Evolutionary conservation across 2,329 filamentous ascomycete genomes (phyloP), one percentile per base, ranked within the genome.

Genomic region (Parastagonospora nodorum): DNA sequence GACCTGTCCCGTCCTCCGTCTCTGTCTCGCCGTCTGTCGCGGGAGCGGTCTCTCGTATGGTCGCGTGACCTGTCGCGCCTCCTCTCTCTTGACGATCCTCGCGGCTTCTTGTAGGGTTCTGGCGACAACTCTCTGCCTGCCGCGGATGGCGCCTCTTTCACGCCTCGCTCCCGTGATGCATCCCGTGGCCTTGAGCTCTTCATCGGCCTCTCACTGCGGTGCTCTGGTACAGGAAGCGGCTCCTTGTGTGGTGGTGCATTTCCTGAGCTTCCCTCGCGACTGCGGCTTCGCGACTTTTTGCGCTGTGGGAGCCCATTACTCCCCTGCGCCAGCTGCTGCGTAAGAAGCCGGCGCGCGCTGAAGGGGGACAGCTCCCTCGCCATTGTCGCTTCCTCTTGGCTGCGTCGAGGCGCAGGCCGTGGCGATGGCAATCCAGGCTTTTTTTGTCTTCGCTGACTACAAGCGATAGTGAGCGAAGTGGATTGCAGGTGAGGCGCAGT

Each of bases 281-380:
- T 61, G 16, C 54, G 58, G 33, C 61, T 60, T 30, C 44, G 41
- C 41, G 55, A 62, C 49, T 52, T 52, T 14, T 44, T 54, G 43
- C 60, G 41, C 19, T 59, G 64, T 11, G 57, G 53, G 19, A 57
- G 53, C 7, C 48, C 50, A 37, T 48, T 48, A 45, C 50, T 57
- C 16, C 43, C 60, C 35, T 55, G 59, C 11, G 54, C 54, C 43
- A 67, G 51, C 39, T 68, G 51, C 52, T 66, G 57, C 28, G 62
- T 72, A 49, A 71, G 47, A 37, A 69, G 60, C 29, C 60, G 62
- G 32, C 69, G 58, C 31, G 66, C 63, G 50, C 69, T 71, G 55
- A 61, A 69, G 16, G 67, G 67, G 33, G 69, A 72, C 45, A 69
- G 52, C 19, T 69, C 67, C 49, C 66, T 64, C 28, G 60, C 51